Evolutionary conservation across 805 yeast species (phyloP), one percentile per base, ranked within the genome.

Genomic region (Spathaspora hagerdaliae): DNA sequence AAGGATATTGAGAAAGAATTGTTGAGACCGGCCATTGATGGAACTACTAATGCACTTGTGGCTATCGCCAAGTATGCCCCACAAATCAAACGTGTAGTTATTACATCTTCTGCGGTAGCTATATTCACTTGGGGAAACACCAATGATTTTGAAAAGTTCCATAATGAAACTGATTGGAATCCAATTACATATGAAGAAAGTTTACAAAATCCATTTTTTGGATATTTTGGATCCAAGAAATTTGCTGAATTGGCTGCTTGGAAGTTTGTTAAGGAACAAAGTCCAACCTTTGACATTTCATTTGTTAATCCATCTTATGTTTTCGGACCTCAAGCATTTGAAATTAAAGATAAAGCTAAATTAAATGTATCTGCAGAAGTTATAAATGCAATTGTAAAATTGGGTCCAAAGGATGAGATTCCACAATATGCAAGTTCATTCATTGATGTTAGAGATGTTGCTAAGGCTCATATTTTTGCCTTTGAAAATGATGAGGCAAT

Each of bases 231-330:
- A 5, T 78, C 85, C 12, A 80, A 80, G 61, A 78, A 73, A 36
- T 72, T 74, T 45, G 84, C 85, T 14, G 87, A 83, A 55, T 60
- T 63, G 41, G 71, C 77, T 1, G 85, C 83, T 3, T 79, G 87
- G 82, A 71, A 77, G 4, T 71, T 66, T n/a, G 64, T 76, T 41
- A 52, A 69, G 13, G 35, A 26, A 6, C 49, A 60, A 47, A 46
- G 52, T 44, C 46, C 67, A 54, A 36, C 50, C 36, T 74, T 74
- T 57, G 53, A 55, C 32, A 47, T 68, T 13, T 46, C 60, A 7
- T 56, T 64, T 1, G 66, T 67, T 29, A 63, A 63, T 44, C 73
- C 73, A 2, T 64, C 60, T 13, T 65, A 56, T 42, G 71, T 68
- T 6, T 67, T 68, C 47, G 73, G 73, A 1, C 73, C 73, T 2